phyloP scores from a whole-genome alignment of 2,329 filamentous ascomycete genomes.

The Penicillium janthinellum region DNA sequence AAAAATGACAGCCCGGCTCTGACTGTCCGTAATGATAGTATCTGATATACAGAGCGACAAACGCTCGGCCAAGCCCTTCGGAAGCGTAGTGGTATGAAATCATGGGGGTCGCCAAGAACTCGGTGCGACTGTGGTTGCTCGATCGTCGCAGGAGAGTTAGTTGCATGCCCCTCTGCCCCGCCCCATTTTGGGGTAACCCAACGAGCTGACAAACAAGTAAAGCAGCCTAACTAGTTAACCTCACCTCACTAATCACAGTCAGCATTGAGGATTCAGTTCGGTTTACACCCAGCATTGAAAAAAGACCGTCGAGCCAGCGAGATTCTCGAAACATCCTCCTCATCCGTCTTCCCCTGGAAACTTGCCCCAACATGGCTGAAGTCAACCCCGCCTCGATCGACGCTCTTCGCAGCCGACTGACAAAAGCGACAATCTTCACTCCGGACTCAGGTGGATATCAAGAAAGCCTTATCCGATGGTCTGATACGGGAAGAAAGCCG shows the following conservation, averaged over 20 bases:
- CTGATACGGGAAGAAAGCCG: constrained; percentile 33
- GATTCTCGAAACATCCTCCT: neutral
- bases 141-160: neutral
- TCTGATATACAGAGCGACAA: too few species aligned
- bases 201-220: neutral
- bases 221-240: neutral
- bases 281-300: neutral
- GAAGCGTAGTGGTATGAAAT: too few species aligned
- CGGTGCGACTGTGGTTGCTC: neutral
- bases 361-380: constrained; percentile 5
- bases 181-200: neutral
- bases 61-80: too few species aligned
- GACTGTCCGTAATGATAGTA: too few species aligned
- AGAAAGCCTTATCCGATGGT: constrained; percentile 32
- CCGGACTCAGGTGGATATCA: constrained; percentile 28
- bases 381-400: constrained; percentile 9
- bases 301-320: neutral
- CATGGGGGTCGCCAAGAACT: too few species aligned
- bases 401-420: constrained; percentile 13
- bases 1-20: too few species aligned
- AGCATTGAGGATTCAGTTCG: neutral
- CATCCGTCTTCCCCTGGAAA: neutral
- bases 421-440: constrained; percentile 19
- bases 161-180: neutral
- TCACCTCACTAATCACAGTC: neutral